Conservation (phyloP, 2,329 filamentous ascomycete genomes). For the Orbilia javanica region DNA sequence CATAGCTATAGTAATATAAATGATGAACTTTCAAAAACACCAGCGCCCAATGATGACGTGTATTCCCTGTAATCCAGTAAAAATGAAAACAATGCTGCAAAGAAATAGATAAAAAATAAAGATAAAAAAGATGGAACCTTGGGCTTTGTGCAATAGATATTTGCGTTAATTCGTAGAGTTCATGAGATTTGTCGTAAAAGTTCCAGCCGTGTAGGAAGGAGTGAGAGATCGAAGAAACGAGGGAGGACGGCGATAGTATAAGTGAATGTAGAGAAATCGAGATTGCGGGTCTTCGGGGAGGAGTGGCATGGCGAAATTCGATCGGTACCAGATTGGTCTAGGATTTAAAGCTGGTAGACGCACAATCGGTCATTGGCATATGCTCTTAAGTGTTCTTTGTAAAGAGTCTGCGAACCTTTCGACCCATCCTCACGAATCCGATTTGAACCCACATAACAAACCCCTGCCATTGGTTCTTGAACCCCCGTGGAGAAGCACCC, state of each 20-base stretch:
- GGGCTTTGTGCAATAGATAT: not conserved
- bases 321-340: not conserved
- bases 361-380: constrained; percentile 43
- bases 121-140: constrained; percentile 5
- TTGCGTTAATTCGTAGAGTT: constrained; percentile 27
- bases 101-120: constrained; percentile 8
- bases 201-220: not conserved
- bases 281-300: not conserved
- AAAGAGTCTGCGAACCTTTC: constrained; percentile 59
- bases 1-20: not conserved
- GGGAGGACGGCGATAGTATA: not conserved
- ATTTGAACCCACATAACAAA: constrained; percentile 58
- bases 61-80: constrained; percentile 35
- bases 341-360: constrained; percentile 48
- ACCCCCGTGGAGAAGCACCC: constrained; percentile 20
- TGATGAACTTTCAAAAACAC: constrained; percentile 17
- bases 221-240: not conserved
- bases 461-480: constrained; percentile 57
- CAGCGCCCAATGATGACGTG: constrained; percentile 16
- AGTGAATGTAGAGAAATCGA: constrained; percentile 6
- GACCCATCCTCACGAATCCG: constrained; percentile 56
- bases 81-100: not conserved
- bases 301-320: not conserved
- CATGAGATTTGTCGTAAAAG: constrained; percentile 11
- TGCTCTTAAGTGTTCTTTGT: constrained; percentile 37